These are phyloP conservation scores for Nakazawaea holstii DNA, from an alignment of 805 yeast species.

Conservation along the genomic window DNA sequence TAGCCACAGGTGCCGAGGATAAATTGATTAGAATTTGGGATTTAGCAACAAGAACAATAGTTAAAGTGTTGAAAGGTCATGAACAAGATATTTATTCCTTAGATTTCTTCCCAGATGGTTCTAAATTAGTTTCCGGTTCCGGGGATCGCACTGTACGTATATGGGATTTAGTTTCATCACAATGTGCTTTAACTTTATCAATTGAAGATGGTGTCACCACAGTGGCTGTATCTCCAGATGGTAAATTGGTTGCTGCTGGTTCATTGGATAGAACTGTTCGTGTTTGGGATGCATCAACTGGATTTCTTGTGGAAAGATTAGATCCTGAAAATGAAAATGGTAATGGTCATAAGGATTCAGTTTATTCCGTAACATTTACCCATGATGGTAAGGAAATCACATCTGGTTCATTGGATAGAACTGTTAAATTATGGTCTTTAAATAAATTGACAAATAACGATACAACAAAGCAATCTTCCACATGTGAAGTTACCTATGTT, in stretches of 20 bases:
- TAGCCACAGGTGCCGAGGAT: constrained; percentile 94
- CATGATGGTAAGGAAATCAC: constrained; percentile 89
- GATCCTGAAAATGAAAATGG: constrained; percentile 85
- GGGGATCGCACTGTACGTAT: constrained; percentile 96
- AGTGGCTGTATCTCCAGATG: constrained; percentile 95
- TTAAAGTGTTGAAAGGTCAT: constrained; percentile 85
- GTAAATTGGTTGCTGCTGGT: constrained; percentile 92
- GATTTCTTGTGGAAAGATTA: constrained; percentile 84
- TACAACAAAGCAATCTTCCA: constrained; percentile 37
- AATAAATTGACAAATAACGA: constrained; percentile 42
- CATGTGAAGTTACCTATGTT: constrained; percentile 85
- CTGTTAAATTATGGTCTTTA: constrained; percentile 93
- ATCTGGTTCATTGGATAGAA: constrained; percentile 91
- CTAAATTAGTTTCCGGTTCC: constrained; percentile 88
- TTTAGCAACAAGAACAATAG: constrained; percentile 75
- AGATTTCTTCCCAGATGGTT: constrained; percentile 92
- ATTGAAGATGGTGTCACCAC: constrained; percentile 98
- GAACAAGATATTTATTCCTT: constrained; percentile 96
- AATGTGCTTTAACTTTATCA: constrained; percentile 80
- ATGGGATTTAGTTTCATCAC: constrained; percentile 91
- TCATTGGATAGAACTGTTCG: constrained; percentile 92
- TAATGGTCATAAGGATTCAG: constrained; percentile 95
- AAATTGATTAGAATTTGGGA: constrained; percentile 95
- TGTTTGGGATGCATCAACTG: constrained; percentile 94
- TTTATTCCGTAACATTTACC: constrained; percentile 90